These are phyloP conservation scores for Helicocarpus griseus DNA, from an alignment of 2,329 filamentous ascomycete genomes.

Conservation along the genomic window DNA sequence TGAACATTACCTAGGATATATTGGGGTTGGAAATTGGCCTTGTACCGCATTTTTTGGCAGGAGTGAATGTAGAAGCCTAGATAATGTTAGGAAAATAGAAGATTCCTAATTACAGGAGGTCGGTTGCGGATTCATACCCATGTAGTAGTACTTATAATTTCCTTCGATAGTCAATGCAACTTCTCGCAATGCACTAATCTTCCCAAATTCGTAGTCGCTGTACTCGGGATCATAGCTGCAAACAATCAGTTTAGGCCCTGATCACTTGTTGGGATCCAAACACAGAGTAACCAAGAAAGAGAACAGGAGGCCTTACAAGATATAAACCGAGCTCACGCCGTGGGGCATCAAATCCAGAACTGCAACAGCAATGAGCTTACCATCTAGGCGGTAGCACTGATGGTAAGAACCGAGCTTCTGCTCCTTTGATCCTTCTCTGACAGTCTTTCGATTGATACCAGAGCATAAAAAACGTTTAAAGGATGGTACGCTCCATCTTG, in stretches of 20 bases:
- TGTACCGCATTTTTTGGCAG: conserved; percentile 44
- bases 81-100: neutral
- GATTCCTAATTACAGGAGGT: neutral
- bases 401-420: conserved; percentile 41
- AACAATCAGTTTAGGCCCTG: conserved; percentile 1
- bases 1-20: conserved; percentile 36
- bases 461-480: conserved; percentile 41
- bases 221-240: conserved; percentile 50
- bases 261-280: neutral
- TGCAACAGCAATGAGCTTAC: conserved; percentile 39
- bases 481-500: conserved; percentile 33
- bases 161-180: conserved; percentile 46
- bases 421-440: conserved; percentile 27
- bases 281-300: neutral
- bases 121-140: conserved; percentile 37
- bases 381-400: conserved; percentile 42
- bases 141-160: conserved; percentile 53
- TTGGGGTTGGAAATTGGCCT: conserved; percentile 37
- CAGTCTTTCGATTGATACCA: conserved; percentile 32
- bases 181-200: conserved; percentile 52
- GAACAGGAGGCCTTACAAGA: conserved; percentile 30
- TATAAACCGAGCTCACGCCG: conserved; percentile 41
- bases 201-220: conserved; percentile 53
- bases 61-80: conserved; percentile 53
- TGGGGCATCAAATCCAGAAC: conserved; percentile 39